phyloP scores from a whole-genome alignment of 2,329 filamentous ascomycete genomes.

The Leptographium procerum region DNA sequence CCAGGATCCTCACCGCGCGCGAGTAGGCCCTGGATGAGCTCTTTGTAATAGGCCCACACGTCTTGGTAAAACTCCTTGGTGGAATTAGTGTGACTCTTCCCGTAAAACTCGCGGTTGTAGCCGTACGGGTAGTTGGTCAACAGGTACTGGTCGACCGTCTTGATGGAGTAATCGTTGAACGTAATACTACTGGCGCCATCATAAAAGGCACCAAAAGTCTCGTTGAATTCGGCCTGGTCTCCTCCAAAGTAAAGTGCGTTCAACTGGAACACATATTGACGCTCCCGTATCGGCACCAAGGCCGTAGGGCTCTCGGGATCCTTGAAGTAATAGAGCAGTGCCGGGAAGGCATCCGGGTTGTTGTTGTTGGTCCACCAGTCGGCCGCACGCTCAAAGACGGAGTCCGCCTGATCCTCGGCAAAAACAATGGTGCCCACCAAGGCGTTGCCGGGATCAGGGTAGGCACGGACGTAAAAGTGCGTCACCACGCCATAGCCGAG shows the following conservation, averaged over 20 bases:
- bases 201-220: background rate
- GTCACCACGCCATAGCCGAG: conserved; percentile 51
- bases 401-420: background rate
- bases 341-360: background rate
- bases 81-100: conserved; percentile 4
- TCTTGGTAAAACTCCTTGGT: background rate
- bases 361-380: conserved; percentile 2
- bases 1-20: conserved; percentile 1
- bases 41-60: background rate
- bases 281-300: background rate
- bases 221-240: background rate
- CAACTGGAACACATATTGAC: conserved; percentile 2
- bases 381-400: background rate
- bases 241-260: conserved; percentile 3
- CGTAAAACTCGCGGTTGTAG: conserved; percentile 4
- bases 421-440: background rate
- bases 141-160: conserved; percentile 3
- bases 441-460: conserved; percentile 22
- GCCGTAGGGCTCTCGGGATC: background rate
- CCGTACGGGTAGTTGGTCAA: conserved; percentile 2
- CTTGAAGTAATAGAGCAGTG: conserved; percentile 2
- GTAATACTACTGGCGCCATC: conserved; percentile 1
- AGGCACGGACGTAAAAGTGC: conserved; percentile 42
- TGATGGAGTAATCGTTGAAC: background rate
- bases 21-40: conserved; percentile 1